These are phyloP conservation scores for Dioscorea dumetorum DNA, from an alignment of 106 monocot genomes.

Conservation along the genomic window DNA sequence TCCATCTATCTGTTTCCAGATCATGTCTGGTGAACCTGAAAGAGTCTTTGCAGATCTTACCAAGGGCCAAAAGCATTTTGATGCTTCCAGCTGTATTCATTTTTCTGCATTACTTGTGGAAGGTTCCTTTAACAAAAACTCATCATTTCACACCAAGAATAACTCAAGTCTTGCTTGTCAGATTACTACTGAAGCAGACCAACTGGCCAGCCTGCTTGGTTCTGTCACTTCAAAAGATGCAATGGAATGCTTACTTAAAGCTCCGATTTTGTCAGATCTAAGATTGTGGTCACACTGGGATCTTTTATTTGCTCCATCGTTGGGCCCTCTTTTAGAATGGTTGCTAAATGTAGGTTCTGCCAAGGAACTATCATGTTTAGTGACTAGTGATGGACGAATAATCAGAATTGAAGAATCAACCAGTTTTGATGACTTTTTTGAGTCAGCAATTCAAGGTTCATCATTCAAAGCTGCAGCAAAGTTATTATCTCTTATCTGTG, in stretches of 20 bases:
- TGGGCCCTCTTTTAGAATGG: conserved; percentile 77
- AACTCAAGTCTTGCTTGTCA: background rate
- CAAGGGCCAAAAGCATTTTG: conserved; percentile 20
- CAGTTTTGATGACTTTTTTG: conserved; percentile 70
- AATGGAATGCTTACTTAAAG: conserved; percentile 63
- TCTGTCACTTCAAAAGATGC: conserved; percentile 53
- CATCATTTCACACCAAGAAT: conserved; percentile 5
- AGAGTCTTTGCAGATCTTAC: conserved; percentile 15
- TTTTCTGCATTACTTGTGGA: conserved; percentile 61
- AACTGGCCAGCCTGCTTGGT: conserved; percentile 8
- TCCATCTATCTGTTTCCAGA: conserved; percentile 60
- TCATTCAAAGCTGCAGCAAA: conserved; percentile 63
- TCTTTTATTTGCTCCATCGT: conserved; percentile 53
- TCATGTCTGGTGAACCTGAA: conserved; percentile 25
- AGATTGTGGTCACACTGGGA: conserved; percentile 90
- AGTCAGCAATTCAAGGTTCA: conserved; percentile 71
- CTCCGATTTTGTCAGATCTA: conserved; percentile 87
- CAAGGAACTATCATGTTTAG: conserved; percentile 66
- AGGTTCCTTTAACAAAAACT: conserved; percentile 20
- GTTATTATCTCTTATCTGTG: conserved; percentile 61
- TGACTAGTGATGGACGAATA: conserved; percentile 63
- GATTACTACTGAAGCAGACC: conserved; percentile 3
- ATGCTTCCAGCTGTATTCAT: conserved; percentile 29
- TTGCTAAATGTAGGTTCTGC: conserved; percentile 33
- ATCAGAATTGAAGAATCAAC: conserved; percentile 66